These are phyloP conservation scores for Cordyceps fumosorosea DNA, from an alignment of 2,329 filamentous ascomycete genomes.

Conservation along the genomic window DNA sequence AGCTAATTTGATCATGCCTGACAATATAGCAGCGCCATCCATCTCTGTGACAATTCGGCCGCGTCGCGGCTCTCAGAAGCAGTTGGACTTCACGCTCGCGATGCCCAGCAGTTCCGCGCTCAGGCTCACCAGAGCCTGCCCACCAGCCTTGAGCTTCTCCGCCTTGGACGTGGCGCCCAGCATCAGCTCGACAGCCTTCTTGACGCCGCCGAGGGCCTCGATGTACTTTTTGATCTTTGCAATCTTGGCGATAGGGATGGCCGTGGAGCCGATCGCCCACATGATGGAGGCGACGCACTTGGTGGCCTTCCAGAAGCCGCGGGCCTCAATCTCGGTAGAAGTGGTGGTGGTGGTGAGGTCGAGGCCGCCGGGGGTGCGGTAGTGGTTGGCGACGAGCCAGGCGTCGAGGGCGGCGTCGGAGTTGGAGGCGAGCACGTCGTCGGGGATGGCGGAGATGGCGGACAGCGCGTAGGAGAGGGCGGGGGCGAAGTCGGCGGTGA, in stretches of 20 bases:
- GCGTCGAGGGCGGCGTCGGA: conserved; percentile 18
- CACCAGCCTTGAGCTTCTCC: conserved; percentile 19
- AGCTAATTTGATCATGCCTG: too few relatives aligned
- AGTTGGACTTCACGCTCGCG: conserved; percentile 17
- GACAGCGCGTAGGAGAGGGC: conserved; percentile 14
- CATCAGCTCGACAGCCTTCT: conserved; percentile 20
- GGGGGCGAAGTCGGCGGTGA: conserved; percentile 7
- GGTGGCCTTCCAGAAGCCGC: conserved; percentile 17
- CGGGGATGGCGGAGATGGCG: conserved; percentile 20
- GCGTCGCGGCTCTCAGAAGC: conserved; percentile 13
- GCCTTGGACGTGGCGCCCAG: conserved; percentile 17
- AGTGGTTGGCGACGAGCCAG: conserved; percentile 18
- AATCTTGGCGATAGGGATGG: conserved; percentile 20
- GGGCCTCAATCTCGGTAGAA: background rate
- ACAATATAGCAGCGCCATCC: too few relatives aligned
- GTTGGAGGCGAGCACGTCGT: conserved; percentile 18
- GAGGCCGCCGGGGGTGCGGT: conserved; percentile 11
- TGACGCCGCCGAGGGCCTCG: conserved; percentile 20
- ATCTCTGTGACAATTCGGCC: too few relatives aligned
- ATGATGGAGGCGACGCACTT: conserved; percentile 19
- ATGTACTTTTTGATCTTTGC: conserved; percentile 22
- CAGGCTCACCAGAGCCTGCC: conserved; percentile 17
- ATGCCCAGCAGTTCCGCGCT: conserved; percentile 18
- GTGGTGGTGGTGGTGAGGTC: conserved; percentile 4
- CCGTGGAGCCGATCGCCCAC: conserved; percentile 18